Evolutionary conservation across 208 protist genomes (phyloP).

Genomic region (Phytomonas sp.): DNA sequence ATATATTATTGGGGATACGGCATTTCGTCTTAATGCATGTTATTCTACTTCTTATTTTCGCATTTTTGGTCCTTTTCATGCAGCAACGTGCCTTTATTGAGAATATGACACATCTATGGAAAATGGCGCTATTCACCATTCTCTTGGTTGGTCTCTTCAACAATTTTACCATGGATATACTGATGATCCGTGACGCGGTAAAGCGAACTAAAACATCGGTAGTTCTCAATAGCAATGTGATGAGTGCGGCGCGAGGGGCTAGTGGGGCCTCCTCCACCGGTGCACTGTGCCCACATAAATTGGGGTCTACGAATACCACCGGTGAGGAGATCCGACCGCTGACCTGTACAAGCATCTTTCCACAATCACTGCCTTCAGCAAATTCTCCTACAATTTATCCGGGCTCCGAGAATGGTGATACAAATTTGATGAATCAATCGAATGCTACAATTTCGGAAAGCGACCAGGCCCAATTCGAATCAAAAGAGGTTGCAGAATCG

Average conservation of each 20-base stretch:
- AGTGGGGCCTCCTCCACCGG: neutral
- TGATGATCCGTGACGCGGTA: constrained; percentile 35
- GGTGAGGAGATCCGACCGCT: neutral
- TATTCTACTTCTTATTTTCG: constrained; percentile 29
- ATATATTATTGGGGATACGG: constrained; percentile 28
- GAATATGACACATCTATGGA: constrained; percentile 39
- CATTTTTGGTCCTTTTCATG: constrained; percentile 23
- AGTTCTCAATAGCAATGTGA: constrained; percentile 18
- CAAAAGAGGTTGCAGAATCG: neutral
- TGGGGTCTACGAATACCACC: constrained; percentile 1
- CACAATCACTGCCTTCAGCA: neutral
- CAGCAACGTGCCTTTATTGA: constrained; percentile 18
- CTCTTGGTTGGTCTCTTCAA: constrained; percentile 36
- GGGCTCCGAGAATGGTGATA: neutral
- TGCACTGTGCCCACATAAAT: neutral
- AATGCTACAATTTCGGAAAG: neutral
- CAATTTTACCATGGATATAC: constrained; percentile 36
- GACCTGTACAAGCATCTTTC: neutral
- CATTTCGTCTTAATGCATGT: constrained; percentile 43
- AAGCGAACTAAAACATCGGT: constrained; percentile 39
- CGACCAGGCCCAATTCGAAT: neutral
- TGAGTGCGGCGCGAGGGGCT: neutral
- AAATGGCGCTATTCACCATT: constrained; percentile 25
- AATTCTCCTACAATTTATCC: neutral
- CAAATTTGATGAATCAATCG: neutral